A percentile compares a stretch with the other conserved stretches of the same genome.
These are phyloP conservation scores for Botrytis hyacinthi DNA, from an alignment of 2,329 filamentous ascomycete genomes.

Conservation along the genomic window DNA sequence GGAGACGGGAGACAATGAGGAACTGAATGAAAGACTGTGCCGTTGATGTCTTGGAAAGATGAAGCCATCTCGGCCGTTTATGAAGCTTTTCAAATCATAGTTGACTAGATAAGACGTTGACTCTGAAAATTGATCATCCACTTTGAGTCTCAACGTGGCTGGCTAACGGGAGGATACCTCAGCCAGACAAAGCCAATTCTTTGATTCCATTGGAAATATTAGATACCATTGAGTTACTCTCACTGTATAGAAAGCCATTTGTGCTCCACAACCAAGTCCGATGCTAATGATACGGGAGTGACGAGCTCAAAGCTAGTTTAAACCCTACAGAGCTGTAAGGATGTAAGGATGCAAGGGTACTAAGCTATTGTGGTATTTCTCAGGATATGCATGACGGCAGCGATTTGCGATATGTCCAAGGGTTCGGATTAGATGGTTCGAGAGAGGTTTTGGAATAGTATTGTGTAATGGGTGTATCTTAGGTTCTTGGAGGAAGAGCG, in stretches of 20 bases:
- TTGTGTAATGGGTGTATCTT: constrained; percentile 4
- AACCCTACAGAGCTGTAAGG: constrained; percentile 36
- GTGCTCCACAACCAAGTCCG: constrained; percentile 26
- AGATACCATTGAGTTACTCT: constrained; percentile 20
- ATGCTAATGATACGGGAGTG: constrained; percentile 30
- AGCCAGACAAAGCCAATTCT: constrained; percentile 26
- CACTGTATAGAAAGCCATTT: constrained; percentile 21
- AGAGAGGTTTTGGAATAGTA: background rate
- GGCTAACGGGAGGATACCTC: constrained; percentile 31
- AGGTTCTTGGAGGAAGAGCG: background rate
- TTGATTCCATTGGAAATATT: constrained; percentile 20
- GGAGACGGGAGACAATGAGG: constrained; percentile 16
- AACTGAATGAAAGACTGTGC: constrained; percentile 24
- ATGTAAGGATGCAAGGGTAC: constrained; percentile 21
- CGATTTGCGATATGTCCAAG: constrained; percentile 20
- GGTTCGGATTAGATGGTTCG: constrained; percentile 8
- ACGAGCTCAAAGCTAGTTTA: constrained; percentile 33
- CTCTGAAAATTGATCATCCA: constrained; percentile 17
- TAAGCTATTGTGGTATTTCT: constrained; percentile 15
- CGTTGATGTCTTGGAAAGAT: constrained; percentile 26
- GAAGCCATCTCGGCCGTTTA: constrained; percentile 30
- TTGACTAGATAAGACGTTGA: constrained; percentile 20
- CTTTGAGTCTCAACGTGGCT: constrained; percentile 29
- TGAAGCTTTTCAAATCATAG: constrained; percentile 28
- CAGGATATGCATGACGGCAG: constrained; percentile 27